Evolutionary conservation across 1,139 yeast genomes (phyloP), one percentile per base, ranked within the genome.

Genomic region (Hanseniaspora sp.): DNA sequence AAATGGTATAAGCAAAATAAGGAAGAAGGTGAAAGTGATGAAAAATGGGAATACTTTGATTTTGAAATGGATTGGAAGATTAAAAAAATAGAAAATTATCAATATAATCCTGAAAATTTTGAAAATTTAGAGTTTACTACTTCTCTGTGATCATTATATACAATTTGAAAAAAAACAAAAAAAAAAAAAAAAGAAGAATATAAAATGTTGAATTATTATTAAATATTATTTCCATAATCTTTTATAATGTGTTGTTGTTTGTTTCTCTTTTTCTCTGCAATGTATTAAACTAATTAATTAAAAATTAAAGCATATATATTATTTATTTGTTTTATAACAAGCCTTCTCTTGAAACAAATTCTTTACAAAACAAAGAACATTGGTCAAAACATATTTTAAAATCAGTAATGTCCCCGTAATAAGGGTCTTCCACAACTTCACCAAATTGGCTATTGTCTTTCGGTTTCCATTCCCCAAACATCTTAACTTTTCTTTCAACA

Each of bases 401-500:
- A 2, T 96, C 95, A 59, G 79, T 76, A 34, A 70, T 71, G 0
- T 95, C 95, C 3, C 96, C 96, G 62, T 88, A 90, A 69, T 90
- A 90, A 0, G 97, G 97, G 67, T 90, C 96, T 54, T 79, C 85
- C 7, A 90, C 92, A 39, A 85, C 77, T 48, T 68, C 72, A 30
- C 74, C 74, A 59, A 74, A 78, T 43, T 70, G 65, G 9, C 5
- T 7, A 13, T 58, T 57, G 9, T 68, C 61, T 60, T 78, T 79
- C 1, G 78, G 76, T 58, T 79, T 74, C 82, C 73, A 88, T 31
- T 83, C 79, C 0, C 97, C 97, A 71, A 88, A 88, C 56, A 88
- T 68, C 60, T 69, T 72, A 13, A 84, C 75, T 45, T 69, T 68
- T 37, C 55, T 60, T 1, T 12, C 40, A 5, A 40, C 37, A 12